Conservation (phyloP, 768 basidiomycete genomes). For the Lentinus brumalis region DNA sequence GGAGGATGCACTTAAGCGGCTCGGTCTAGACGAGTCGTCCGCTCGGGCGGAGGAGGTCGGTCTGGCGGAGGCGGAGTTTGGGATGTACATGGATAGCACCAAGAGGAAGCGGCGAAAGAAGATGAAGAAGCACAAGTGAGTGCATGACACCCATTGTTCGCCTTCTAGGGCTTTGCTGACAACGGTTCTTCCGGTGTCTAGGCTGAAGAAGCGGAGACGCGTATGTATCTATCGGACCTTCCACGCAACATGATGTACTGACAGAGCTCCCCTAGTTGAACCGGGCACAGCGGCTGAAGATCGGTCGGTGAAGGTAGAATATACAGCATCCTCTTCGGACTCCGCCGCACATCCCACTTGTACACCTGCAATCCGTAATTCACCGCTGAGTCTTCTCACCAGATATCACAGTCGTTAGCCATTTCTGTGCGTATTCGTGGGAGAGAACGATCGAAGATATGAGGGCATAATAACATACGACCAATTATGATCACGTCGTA, state of each 20-base stretch:
- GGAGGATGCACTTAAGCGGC: conserved; percentile 63
- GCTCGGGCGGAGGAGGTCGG: conserved; percentile 53
- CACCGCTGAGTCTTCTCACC: conserved; percentile 17
- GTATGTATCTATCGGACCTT: conserved; percentile 41
- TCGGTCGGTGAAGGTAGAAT: conserved; percentile 20
- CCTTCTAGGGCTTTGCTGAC: conserved; percentile 1
- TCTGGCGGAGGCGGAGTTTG: conserved; percentile 61
- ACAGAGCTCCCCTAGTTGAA: conserved; percentile 13
- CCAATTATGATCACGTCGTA: no score
- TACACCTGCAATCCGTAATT: conserved; percentile 12
- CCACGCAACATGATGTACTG: neutral
- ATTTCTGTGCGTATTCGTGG: no score
- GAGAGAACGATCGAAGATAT: neutral
- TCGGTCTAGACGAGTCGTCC: conserved; percentile 64
- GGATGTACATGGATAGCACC: conserved; percentile 74
- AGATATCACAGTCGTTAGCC: neutral
- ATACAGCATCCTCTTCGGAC: neutral
- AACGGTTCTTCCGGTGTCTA: conserved; percentile 32
- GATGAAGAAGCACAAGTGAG: conserved; percentile 97
- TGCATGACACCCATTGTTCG: conserved; percentile 18
- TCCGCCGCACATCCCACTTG: conserved; percentile 8
- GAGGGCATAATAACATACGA: no score
- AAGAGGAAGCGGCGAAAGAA: conserved; percentile 88
- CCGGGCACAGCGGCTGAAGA: conserved; percentile 23
- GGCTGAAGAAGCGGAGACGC: conserved; percentile 89